phyloP scores from a whole-genome alignment of 1,284 basidiomycete species.

The Ceratobasidium sp. region DNA sequence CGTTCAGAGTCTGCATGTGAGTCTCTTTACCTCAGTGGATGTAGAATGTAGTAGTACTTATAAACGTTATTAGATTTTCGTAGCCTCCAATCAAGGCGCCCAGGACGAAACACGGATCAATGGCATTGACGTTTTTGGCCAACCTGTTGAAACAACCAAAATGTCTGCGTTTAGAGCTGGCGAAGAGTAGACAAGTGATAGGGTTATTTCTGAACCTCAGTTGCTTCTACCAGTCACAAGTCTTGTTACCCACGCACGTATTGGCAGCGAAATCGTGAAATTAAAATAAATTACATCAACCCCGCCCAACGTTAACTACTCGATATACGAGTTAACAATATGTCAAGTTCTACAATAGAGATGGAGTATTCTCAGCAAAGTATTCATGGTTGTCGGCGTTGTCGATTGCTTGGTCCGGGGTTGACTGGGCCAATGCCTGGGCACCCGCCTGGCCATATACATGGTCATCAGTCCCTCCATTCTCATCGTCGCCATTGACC shows the following conservation, averaged over 20 bases:
- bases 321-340: not conserved
- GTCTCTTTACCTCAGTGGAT: constrained; percentile 45
- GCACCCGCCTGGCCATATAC: constrained; percentile 21
- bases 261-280: not conserved
- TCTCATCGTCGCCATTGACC: no score
- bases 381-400: constrained; percentile 25
- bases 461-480: constrained; percentile 20
- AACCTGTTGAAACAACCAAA: constrained; percentile 58
- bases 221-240: no score
- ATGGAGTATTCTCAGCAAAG: constrained; percentile 18
- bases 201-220: no score
- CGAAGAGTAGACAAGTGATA: constrained; percentile 15
- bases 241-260: not conserved
- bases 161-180: constrained; percentile 12
- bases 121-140: constrained; percentile 73
- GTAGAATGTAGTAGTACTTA: not conserved
- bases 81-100: constrained; percentile 75
- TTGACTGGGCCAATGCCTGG: constrained; percentile 1
- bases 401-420: not conserved
- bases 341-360: not conserved
- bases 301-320: no score
- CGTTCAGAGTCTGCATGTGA: constrained; percentile 73
- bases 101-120: constrained; percentile 81
- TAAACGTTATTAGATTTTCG: constrained; percentile 65
- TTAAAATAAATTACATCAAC: not conserved